These are phyloP conservation scores for Camellia japonica DNA, from an alignment of 148 eudicot species.

Conservation along the genomic window DNA sequence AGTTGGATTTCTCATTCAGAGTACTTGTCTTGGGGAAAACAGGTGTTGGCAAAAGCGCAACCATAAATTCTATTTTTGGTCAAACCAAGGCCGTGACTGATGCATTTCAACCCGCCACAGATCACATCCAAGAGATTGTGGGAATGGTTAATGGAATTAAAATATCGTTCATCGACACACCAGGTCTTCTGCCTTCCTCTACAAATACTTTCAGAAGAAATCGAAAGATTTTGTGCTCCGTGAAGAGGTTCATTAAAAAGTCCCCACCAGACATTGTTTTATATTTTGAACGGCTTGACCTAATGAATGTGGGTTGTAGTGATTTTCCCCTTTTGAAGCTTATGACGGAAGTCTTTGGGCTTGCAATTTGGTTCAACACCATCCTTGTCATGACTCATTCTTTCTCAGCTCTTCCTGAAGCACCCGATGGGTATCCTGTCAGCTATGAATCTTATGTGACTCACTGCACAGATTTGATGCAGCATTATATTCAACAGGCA, in stretches of 20 bases:
- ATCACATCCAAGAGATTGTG: slow-evolving; percentile 62
- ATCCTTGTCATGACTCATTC: slow-evolving; percentile 91
- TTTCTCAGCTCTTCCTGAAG: slow-evolving; percentile 75
- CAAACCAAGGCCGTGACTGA: slow-evolving; percentile 62
- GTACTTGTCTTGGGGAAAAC: slow-evolving; percentile 82
- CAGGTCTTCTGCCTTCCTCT: slow-evolving; percentile 78
- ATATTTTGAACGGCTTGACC: slow-evolving; percentile 85
- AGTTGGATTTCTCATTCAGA: slow-evolving; percentile 64
- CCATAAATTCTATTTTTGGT: slow-evolving; percentile 87
- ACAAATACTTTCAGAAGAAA: slow-evolving; percentile 53
- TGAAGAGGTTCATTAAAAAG: slow-evolving; percentile 61
- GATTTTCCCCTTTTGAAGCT: slow-evolving; percentile 82
- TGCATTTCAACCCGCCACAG: slow-evolving; percentile 82
- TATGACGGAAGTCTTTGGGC: slow-evolving; percentile 77
- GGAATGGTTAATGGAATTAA: slow-evolving; percentile 72
- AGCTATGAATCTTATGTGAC: slow-evolving; percentile 72
- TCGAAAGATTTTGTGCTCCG: slow-evolving; percentile 61
- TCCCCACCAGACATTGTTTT: slow-evolving; percentile 84
- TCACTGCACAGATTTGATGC: slow-evolving; percentile 65
- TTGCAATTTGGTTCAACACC: slow-evolving; percentile 91
- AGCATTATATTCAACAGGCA: slow-evolving; percentile 67
- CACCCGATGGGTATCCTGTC: slow-evolving; percentile 68
- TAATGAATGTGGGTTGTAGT: slow-evolving; percentile 57
- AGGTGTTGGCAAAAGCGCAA: slow-evolving; percentile 95
- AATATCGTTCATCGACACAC: slow-evolving; percentile 84